Evolutionary conservation across 73 alveolate species (phyloP), one percentile per base, ranked within the genome.

Genomic region (Paramecium bursaria): DNA sequence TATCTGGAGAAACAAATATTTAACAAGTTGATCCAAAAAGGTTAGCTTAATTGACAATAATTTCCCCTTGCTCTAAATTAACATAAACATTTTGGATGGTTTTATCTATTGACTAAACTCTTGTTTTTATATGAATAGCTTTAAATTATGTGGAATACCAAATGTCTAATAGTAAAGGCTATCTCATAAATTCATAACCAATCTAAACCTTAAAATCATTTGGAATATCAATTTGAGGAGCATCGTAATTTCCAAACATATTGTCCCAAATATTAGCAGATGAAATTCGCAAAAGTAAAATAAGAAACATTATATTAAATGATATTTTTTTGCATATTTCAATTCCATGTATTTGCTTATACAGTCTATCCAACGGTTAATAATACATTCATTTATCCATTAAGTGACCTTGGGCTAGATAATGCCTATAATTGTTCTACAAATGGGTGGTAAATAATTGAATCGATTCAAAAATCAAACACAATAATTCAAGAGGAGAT

Each of bases 181-280:
- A 30, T 39, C 55, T 67, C 0, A 46, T 67, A 21, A 53, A 19
- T 30, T 60, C 14, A 4, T 31, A 21, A 4, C 55, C 79, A 33
- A 60, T 17, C 4, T 17, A 31, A 15, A 60, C 79, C 4, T 60
- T 31, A 60, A 60, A 60, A 60, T 60, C 79, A 30, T 26, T 30
- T 0, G 79, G 79, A 1, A 60, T 60, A 15, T 60, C 22, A 14
- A 60, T 33, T 5, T 60, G 35, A 7, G 82, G 82, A 47, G 82
- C 82, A 42, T 42, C 57, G 21, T 31, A 42, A 23, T 67, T 67
- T 6, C 60, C 60, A 67, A 67, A 67, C 17, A 67, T 26, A 42
- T 67, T 67, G 27, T 61, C 80, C 17, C 30, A 33, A 10, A 33
- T 27, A 61, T 61, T 61, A 3, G 14, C 11, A 13, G 19, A n/a